These are phyloP conservation scores for Aspergillus kassunensis DNA, from an alignment of 495 filamentous ascomycete species.

Conservation along the genomic window DNA sequence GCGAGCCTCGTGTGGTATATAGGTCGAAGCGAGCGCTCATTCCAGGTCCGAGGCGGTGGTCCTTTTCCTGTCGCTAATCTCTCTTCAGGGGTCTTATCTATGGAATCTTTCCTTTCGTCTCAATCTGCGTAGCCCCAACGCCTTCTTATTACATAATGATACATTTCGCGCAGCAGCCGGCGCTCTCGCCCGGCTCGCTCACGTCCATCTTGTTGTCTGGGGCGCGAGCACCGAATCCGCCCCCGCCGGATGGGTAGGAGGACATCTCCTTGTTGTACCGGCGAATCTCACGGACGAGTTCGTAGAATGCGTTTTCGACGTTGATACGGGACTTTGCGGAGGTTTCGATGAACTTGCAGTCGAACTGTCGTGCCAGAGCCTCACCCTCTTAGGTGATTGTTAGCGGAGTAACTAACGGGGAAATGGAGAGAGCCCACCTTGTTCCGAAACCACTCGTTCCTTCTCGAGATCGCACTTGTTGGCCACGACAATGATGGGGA, in stretches of 20 bases:
- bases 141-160: constrained; percentile 72
- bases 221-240: constrained; percentile 55
- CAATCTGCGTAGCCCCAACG: constrained; percentile 22
- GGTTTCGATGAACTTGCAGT: constrained; percentile 97
- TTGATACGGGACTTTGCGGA: constrained; percentile 97
- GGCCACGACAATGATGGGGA: constrained; percentile 98
- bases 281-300: constrained; percentile 94
- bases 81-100: constrained; percentile 15
- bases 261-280: constrained; percentile 98
- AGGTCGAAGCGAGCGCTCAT: constrained; percentile 16
- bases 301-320: constrained; percentile 97
- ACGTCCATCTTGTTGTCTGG: constrained; percentile 73
- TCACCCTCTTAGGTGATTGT: constrained; percentile 70
- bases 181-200: constrained; percentile 61
- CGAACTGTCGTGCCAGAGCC: constrained; percentile 77
- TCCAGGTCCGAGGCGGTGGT: constrained; percentile 14
- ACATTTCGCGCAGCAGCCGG: constrained; percentile 83
- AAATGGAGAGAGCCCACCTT: constrained; percentile 58
- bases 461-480: constrained; percentile 98
- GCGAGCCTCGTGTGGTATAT: constrained; percentile 26
- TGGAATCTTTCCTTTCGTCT: constrained; percentile 19
- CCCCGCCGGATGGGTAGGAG: constrained; percentile 66
- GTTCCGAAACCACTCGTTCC: constrained; percentile 83
- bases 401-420: constrained; percentile 7
- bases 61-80: constrained; percentile 17